Percentiles rank a stretch among this genome's conserved stretches.
Conservation (phyloP, 768 basidiomycete genomes). For the Tricholoma terreum region DNA sequence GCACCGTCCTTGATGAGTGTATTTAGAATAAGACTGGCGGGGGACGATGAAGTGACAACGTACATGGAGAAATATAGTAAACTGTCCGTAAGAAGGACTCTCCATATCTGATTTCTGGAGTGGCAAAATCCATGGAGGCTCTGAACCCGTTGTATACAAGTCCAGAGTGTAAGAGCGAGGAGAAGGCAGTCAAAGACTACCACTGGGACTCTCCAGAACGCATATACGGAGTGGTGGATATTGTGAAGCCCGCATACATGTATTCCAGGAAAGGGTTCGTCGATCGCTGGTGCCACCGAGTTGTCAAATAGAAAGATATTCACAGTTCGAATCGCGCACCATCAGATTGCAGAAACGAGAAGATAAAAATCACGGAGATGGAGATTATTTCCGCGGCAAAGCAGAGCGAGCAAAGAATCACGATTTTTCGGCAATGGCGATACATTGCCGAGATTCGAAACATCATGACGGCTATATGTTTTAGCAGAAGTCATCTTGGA, state of each 20-base stretch:
- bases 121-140: constrained; percentile 3
- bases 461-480: constrained; percentile 18
- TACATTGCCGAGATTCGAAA: constrained; percentile 26
- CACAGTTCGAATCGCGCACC: constrained; percentile 5
- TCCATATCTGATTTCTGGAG: constrained; percentile 14
- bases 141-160: constrained; percentile 12
- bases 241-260: constrained; percentile 16
- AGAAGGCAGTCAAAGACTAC: constrained; percentile 21
- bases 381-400: constrained; percentile 16
- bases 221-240: constrained; percentile 15
- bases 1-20: constrained; percentile 14
- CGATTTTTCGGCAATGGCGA: constrained; percentile 10
- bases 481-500: not conserved
- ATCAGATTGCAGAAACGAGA: constrained; percentile 10
- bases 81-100: constrained; percentile 22
- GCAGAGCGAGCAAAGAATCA: constrained; percentile 7
- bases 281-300: constrained; percentile 5
- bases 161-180: constrained; percentile 17
- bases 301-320: not conserved
- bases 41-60: not conserved
- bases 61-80: constrained; percentile 27
- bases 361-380: constrained; percentile 14
- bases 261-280: constrained; percentile 8
- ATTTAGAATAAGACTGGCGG: not conserved
- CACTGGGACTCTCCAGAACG: constrained; percentile 22